Evolutionary conservation across 148 eudicot genomes (phyloP).

Genomic region (Silene conica): DNA sequence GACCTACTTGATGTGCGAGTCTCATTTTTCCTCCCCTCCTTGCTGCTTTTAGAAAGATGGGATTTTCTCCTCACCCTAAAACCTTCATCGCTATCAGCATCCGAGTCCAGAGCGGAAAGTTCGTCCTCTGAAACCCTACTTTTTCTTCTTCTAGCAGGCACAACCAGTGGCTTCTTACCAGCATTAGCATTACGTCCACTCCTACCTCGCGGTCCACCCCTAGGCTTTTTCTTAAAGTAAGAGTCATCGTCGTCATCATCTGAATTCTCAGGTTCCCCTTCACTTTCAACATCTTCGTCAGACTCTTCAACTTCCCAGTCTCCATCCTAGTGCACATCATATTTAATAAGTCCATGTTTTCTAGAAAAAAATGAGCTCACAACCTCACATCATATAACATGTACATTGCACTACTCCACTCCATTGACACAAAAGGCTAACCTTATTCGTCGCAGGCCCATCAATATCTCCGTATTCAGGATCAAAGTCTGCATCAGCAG

Average conservation of each 20-base stretch:
- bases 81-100: slow-evolving; percentile 65
- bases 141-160: slow-evolving; percentile 48
- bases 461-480: slow-evolving; percentile 58
- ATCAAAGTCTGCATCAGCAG: slow-evolving; percentile 92
- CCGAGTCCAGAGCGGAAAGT: slow-evolving; percentile 71
- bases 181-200: slow-evolving; percentile 46
- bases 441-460: slow-evolving; percentile 45
- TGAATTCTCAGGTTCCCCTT: slow-evolving; percentile 57
- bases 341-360: slow-evolving; percentile 1
- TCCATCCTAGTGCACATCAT: slow-evolving; percentile 48
- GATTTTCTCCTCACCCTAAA: slow-evolving; percentile 47
- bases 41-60: slow-evolving; percentile 37
- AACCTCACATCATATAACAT: not conserved
- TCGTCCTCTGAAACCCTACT: slow-evolving; percentile 63
- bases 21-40: slow-evolving; percentile 52
- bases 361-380: slow-evolving; percentile 1
- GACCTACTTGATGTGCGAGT: slow-evolving; percentile 75
- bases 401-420: not conserved
- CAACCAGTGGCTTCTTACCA: slow-evolving; percentile 42
- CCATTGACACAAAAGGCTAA: slow-evolving; percentile 15
- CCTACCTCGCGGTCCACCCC: slow-evolving; percentile 47
- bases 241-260: slow-evolving; percentile 67
- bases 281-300: slow-evolving; percentile 68
- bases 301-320: slow-evolving; percentile 83
- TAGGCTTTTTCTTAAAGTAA: slow-evolving; percentile 46